These are phyloP conservation scores for Penicillium robsamsonii DNA, from an alignment of 495 filamentous ascomycete genomes.

Conservation along the genomic window DNA sequence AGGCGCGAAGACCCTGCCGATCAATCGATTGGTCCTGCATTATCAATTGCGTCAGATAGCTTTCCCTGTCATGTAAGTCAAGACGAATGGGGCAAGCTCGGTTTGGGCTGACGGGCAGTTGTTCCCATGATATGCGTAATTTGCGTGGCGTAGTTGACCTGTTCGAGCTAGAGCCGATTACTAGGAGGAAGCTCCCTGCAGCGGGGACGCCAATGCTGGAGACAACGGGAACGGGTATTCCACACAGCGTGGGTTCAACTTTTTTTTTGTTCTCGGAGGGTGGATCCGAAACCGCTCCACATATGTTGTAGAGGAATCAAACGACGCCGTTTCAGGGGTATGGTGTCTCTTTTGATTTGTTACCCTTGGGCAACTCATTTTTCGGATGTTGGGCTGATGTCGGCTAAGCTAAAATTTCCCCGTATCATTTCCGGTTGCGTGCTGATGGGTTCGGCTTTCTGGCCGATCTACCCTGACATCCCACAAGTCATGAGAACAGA, in stretches of 20 bases:
- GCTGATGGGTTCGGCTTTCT: slow-evolving; percentile 18
- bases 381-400: not conserved
- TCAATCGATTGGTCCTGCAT: slow-evolving; percentile 9
- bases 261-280: slow-evolving; percentile 7
- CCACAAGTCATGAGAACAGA: slow-evolving; percentile 1
- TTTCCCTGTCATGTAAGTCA: not conserved
- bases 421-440: slow-evolving; percentile 14
- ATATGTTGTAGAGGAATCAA: not conserved
- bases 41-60: not conserved
- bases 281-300: slow-evolving; percentile 16
- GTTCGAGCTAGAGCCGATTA: slow-evolving; percentile 1
- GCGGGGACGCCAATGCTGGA: slow-evolving; percentile 13
- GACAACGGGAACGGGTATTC: slow-evolving; percentile 12
- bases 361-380: not conserved
- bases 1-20: slow-evolving; percentile 13
- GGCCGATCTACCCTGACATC: slow-evolving; percentile 15
- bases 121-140: slow-evolving; percentile 9
- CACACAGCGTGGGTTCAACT: slow-evolving; percentile 8
- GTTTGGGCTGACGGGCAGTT: slow-evolving; percentile 4
- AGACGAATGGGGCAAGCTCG: slow-evolving; percentile 3
- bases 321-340: not conserved
- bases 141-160: not conserved
- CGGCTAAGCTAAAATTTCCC: slow-evolving; percentile 8
- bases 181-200: slow-evolving; percentile 4
- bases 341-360: not conserved